Percentiles rank a stretch among this genome's conserved stretches.
Evolutionary conservation across 345 rosid genomes (phyloP).

Genomic region (Kernera saxatilis): DNA sequence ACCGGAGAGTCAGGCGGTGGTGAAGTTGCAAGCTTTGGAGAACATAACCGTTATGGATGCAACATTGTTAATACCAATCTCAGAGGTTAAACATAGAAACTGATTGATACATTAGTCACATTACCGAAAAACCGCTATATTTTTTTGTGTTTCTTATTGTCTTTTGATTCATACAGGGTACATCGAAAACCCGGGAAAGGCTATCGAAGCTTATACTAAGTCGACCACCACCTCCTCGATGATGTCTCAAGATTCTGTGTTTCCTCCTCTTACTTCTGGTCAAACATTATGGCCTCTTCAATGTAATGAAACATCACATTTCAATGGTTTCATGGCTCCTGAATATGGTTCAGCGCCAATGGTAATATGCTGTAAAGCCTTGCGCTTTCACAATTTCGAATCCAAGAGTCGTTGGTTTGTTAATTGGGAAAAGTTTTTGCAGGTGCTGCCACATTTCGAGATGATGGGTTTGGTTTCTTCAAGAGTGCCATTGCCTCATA

Average conservation of each 20-base stretch:
- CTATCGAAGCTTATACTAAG: constrained; percentile 35
- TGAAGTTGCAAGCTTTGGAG: constrained; percentile 45
- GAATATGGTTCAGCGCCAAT: constrained; percentile 40
- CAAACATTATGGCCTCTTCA: constrained; percentile 34
- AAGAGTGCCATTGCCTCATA: constrained; percentile 65
- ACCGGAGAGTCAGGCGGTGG: constrained; percentile 51
- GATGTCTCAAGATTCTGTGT: constrained; percentile 44
- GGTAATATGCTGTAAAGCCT: constrained; percentile 29
- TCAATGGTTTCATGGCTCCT: constrained; percentile 41
- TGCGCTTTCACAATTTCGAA: not conserved
- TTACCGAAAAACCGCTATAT: not conserved
- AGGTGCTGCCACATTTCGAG: constrained; percentile 46
- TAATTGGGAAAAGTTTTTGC: not conserved
- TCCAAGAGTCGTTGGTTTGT: not conserved
- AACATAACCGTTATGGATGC: constrained; percentile 28
- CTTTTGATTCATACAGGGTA: constrained; percentile 37
- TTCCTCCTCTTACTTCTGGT: constrained; percentile 39
- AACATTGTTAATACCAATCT: constrained; percentile 21
- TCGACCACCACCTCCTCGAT: constrained; percentile 21
- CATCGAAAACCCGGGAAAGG: constrained; percentile 28
- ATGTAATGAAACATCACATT: constrained; percentile 42
- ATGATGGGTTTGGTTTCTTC: constrained; percentile 45
- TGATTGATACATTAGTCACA: not conserved
- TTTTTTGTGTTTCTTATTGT: not conserved
- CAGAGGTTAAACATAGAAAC: constrained; percentile 9